Evolutionary conservation across 495 filamentous ascomycete genomes (phyloP).

Genomic region (Oleoguttula mirabilis): DNA sequence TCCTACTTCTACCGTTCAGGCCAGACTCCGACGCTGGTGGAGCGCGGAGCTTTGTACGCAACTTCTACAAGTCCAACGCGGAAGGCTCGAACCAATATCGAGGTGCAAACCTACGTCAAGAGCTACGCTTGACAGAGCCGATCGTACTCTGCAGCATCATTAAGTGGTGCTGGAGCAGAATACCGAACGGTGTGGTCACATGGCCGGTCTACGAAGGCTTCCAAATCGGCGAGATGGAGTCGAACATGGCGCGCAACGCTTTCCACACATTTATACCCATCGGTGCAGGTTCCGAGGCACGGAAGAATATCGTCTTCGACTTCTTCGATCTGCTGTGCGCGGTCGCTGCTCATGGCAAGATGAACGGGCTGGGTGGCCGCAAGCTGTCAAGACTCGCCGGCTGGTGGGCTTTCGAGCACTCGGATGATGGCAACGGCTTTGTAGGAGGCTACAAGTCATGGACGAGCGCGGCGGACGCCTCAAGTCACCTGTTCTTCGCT

Average conservation of each 20-base stretch:
- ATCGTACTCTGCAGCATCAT: constrained; percentile 89
- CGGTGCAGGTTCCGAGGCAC: constrained; percentile 78
- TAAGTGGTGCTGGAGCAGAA: constrained; percentile 97
- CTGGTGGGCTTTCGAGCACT: constrained; percentile 97
- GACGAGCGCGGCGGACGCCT: constrained; percentile 82
- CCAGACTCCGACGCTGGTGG: constrained; percentile 84
- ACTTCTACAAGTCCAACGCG: constrained; percentile 60
- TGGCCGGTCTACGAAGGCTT: constrained; percentile 98
- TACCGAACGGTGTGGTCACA: constrained; percentile 82
- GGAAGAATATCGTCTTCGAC: constrained; percentile 81
- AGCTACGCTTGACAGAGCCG: constrained; percentile 85
- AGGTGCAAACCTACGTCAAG: constrained; percentile 64
- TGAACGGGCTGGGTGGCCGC: constrained; percentile 82
- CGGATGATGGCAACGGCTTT: constrained; percentile 78
- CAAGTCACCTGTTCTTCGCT: constrained; percentile 94
- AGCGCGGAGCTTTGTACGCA: constrained; percentile 81
- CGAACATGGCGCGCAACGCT: constrained; percentile 78
- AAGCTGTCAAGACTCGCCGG: constrained; percentile 92
- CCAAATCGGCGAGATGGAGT: constrained; percentile 89
- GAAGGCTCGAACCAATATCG: constrained; percentile 28
- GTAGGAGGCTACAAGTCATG: constrained; percentile 87
- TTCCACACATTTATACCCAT: constrained; percentile 95
- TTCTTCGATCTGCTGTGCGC: constrained; percentile 93
- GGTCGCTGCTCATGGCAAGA: constrained; percentile 70
- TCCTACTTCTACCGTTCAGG: constrained; percentile 90